Base-by-base conservation (phyloP, 2,329 filamentous ascomycete species). In the Monosporascus ibericus region DNA sequence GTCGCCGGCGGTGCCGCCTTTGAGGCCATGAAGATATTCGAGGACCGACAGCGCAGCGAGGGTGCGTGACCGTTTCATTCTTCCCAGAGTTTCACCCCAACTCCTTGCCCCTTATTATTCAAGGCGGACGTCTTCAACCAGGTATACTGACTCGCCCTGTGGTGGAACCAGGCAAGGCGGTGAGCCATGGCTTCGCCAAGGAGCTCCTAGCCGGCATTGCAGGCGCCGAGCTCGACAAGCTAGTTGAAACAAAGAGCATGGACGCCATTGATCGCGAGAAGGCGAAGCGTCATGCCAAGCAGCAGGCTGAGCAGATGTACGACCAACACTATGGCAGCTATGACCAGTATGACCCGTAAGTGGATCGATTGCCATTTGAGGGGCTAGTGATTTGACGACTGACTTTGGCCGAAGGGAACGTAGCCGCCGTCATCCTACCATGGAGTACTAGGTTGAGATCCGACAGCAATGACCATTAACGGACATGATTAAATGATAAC, bases 1-100 rank as follows among this genome's bases (percentile, higher is more conserved):
- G 68, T 92, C 52, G 88, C 85, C 58, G 87, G 87, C 57, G 89
- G 84, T 53, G 88, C 88, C 53, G 83, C 86, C 56, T 92, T 92
- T 67, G 85, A 82, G 58, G 89, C 84, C 63, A 87, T 92, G 80
- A 90, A 90, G 77, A 75, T 85, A 22, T 92, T 85, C 63, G 88
- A 92, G 72, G 85, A 91, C 69, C 76, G 81, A 63, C 86, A 91
- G 74, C 85, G 86, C 64, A 75, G 72, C 52, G 76, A 88, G 68
- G 88, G 85, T 84, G 74, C 20, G 22, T 48, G 30, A 11, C 4
- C 20, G 5, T 25, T 22, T 17, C 27, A 30, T 22, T 20, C 17
- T 17, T 39, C 40, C 14, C 14, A 4, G 22, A n/a, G 22, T 37
- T 30, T 30, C 20, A 48, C 34, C 44, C 37, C 48, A 22, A 17